phyloP scores from a whole-genome alignment of 1,284 basidiomycete species.

The Ceratorhiza oryzae-sativae region DNA sequence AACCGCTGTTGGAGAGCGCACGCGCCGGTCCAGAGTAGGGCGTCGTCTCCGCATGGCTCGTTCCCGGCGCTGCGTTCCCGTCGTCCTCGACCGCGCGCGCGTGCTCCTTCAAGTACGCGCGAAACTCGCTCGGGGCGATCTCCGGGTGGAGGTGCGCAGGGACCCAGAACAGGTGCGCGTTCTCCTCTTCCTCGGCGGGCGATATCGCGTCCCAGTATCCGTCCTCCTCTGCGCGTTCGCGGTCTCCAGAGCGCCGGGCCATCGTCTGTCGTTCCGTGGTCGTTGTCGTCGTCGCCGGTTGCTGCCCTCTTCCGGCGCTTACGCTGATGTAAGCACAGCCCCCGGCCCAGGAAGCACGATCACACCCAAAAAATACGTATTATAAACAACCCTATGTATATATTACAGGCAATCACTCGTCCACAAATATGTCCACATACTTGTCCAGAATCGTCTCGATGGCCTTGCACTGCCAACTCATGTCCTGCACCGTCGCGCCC shows the following conservation, averaged over 20 bases:
- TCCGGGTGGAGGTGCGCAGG: conserved; percentile 96
- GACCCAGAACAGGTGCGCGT: conserved; percentile 95
- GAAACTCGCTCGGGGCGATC: conserved; percentile 95
- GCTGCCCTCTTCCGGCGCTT: neutral
- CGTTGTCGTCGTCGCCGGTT: neutral
- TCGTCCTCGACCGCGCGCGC: conserved; percentile 64
- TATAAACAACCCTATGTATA: neutral
- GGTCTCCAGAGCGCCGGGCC: conserved; percentile 18
- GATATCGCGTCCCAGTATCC: conserved; percentile 40
- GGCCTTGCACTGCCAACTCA: conserved; percentile 73
- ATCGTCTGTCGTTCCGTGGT: neutral
- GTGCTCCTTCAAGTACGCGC: conserved; percentile 93
- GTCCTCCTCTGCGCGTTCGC: neutral
- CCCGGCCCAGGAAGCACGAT: neutral
- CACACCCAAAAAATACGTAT: conserved; percentile 1
- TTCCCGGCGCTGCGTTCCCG: conserved; percentile 46
- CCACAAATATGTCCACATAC: conserved; percentile 86
- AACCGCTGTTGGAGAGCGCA: conserved; percentile 55
- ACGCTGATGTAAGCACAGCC: neutral
- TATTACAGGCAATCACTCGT: conserved; percentile 55
- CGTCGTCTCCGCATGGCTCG: conserved; percentile 27
- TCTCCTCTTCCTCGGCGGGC: conserved; percentile 55
- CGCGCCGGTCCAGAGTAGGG: conserved; percentile 51
- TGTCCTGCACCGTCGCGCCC: conserved; percentile 60
- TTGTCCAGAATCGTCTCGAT: conserved; percentile 88